Conservation (phyloP, 805 yeast genomes). For the Ogataea pilisensis region DNA sequence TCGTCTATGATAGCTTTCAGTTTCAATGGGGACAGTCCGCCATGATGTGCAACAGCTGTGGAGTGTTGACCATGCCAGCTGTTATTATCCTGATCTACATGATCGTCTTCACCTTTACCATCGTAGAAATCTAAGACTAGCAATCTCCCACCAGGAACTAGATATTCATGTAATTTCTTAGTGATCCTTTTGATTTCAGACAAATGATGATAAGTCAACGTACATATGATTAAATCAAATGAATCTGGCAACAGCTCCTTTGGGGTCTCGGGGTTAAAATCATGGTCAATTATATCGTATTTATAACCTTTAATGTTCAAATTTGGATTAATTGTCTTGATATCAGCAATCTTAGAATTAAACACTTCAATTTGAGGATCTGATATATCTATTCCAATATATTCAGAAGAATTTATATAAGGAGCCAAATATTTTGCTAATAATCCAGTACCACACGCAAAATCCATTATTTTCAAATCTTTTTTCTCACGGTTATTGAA, state of each 20-base stretch:
- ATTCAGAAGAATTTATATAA: slow-evolving; percentile 24
- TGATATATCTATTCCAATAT: slow-evolving; percentile 37
- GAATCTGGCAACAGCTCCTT: slow-evolving; percentile 7
- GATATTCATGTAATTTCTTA: slow-evolving; percentile 30
- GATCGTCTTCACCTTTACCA: slow-evolving; percentile 9
- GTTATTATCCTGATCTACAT: too few relatives aligned
- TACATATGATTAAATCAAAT: slow-evolving; percentile 34
- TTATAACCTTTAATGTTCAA: slow-evolving; percentile 6
- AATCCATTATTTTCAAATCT: slow-evolving; percentile 30
- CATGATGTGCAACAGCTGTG: neutral
- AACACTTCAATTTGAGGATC: slow-evolving; percentile 14
- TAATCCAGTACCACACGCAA: slow-evolving; percentile 43
- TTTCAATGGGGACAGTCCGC: neutral
- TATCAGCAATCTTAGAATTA: slow-evolving; percentile 14
- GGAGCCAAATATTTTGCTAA: slow-evolving; percentile 32
- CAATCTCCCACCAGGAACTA: slow-evolving; percentile 33
- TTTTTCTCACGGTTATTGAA: slow-evolving; percentile 2
- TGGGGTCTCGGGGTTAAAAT: slow-evolving; percentile 7
- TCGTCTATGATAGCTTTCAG: neutral
- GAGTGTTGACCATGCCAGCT: too few relatives aligned
- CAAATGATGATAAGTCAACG: slow-evolving; percentile 39
- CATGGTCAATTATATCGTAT: slow-evolving; percentile 16
- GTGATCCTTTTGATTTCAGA: slow-evolving; percentile 31
- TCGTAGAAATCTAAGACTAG: slow-evolving; percentile 38
- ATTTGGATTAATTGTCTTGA: slow-evolving; percentile 15